phyloP scores from a whole-genome alignment of 2,329 filamentous ascomycete species.

The Epichloe coenophiala region DNA sequence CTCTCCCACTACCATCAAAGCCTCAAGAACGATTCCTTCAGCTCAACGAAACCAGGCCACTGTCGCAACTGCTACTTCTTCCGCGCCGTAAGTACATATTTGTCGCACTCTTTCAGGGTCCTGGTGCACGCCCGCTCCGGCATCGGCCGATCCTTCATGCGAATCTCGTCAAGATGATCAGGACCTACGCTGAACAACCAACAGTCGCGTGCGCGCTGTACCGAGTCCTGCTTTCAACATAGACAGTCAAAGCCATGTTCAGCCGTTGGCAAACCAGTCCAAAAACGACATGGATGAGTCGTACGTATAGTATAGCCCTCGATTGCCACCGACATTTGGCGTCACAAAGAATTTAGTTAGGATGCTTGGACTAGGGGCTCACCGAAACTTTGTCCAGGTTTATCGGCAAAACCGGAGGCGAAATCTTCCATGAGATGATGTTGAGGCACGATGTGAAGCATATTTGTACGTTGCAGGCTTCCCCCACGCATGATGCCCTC shows the following conservation, averaged over 20 bases:
- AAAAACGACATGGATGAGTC: slow-evolving; percentile 64
- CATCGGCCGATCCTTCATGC: slow-evolving; percentile 4
- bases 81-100: slow-evolving; percentile 36
- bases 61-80: slow-evolving; percentile 27
- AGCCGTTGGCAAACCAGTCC: slow-evolving; percentile 50
- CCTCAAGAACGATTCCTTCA: slow-evolving; percentile 26
- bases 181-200: slow-evolving; percentile 1
- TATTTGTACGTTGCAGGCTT: slow-evolving; percentile 54
- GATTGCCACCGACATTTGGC: not conserved
- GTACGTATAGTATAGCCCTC: slow-evolving; percentile 48
- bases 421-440: slow-evolving; percentile 99
- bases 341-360: not conserved
- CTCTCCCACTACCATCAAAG: slow-evolving; percentile 20
- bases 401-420: slow-evolving; percentile 86
- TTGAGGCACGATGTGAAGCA: slow-evolving; percentile 82
- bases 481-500: not conserved
- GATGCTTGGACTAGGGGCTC: not conserved
- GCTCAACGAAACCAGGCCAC: slow-evolving; percentile 36
- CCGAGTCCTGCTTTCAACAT: slow-evolving; percentile 51
- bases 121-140: not conserved
- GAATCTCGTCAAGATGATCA: not conserved
- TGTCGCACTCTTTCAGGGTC: slow-evolving; percentile 2
- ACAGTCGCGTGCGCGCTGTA: slow-evolving; percentile 34
- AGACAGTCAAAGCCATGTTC: slow-evolving; percentile 44
- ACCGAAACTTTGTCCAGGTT: slow-evolving; percentile 39